These are phyloP conservation scores for Ascodesmis nigricans DNA, from an alignment of 495 filamentous ascomycete genomes.

Conservation along the genomic window DNA sequence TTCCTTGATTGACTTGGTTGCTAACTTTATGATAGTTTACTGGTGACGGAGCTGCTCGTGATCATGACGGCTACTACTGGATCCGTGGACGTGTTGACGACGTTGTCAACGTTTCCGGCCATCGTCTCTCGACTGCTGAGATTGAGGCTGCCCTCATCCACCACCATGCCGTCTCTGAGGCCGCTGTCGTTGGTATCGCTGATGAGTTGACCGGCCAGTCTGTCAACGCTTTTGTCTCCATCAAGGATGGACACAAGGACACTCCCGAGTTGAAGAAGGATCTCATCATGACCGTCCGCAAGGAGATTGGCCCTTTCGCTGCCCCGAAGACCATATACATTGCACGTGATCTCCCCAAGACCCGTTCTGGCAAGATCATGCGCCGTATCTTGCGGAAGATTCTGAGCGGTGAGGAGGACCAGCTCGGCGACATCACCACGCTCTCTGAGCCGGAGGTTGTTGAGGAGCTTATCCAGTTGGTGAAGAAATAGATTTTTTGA, in stretches of 20 bases:
- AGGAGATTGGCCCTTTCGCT: slow-evolving; percentile 91
- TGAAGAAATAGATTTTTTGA: too few relatives aligned
- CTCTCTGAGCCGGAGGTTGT: slow-evolving; percentile 19
- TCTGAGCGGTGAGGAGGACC: slow-evolving; percentile 86
- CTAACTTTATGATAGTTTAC: slow-evolving; percentile 52
- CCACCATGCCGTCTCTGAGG: slow-evolving; percentile 76
- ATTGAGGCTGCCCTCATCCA: slow-evolving; percentile 94
- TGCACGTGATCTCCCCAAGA: slow-evolving; percentile 87
- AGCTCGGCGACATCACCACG: slow-evolving; percentile 78
- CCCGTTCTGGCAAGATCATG: slow-evolving; percentile 96
- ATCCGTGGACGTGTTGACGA: slow-evolving; percentile 97
- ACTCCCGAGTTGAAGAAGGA: slow-evolving; percentile 77
- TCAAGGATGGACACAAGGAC: slow-evolving; percentile 68
- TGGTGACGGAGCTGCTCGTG: slow-evolving; percentile 86
- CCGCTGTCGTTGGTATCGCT: slow-evolving; percentile 78
- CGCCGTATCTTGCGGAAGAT: slow-evolving; percentile 92
- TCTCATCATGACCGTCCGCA: slow-evolving; percentile 78
- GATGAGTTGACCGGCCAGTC: slow-evolving; percentile 93
- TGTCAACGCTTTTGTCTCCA: slow-evolving; percentile 85
- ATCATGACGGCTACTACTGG: slow-evolving; percentile 99
- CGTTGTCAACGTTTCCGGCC: slow-evolving; percentile 92
- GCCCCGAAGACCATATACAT: slow-evolving; percentile 84
- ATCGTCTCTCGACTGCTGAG: slow-evolving; percentile 89
- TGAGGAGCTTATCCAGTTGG: slow-evolving; percentile 2
- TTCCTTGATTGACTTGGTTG: not conserved